phyloP scores from a whole-genome alignment of 345 rosid species.

The Acer yangbiense region DNA sequence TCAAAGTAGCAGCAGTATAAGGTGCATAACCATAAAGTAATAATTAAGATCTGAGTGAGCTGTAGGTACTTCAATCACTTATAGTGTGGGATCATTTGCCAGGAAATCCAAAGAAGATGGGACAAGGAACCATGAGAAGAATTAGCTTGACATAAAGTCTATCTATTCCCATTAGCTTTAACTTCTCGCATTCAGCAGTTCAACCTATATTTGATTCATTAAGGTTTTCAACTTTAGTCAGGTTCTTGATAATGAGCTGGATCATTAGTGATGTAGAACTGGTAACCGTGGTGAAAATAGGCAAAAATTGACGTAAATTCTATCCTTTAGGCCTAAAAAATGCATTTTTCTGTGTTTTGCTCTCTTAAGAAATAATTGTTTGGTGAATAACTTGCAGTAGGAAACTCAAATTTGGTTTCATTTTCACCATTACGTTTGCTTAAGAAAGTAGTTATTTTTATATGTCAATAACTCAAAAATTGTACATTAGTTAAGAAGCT shows the following conservation, averaged over 20 bases:
- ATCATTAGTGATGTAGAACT: too few relatives aligned
- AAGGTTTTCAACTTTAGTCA: neutral
- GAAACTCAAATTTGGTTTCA: too few relatives aligned
- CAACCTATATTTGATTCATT: neutral
- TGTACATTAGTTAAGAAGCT: neutral
- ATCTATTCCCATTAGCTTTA: neutral
- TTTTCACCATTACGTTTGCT: neutral
- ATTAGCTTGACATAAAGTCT: neutral
- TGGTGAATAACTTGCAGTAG: too few relatives aligned
- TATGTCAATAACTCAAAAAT: neutral
- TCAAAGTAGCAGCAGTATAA: neutral
- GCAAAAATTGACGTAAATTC: neutral
- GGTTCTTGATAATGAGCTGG: too few relatives aligned
- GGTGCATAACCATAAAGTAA: too few relatives aligned
- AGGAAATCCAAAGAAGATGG: neutral
- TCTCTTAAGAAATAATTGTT: neutral
- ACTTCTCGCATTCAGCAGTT: neutral
- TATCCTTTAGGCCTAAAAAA: neutral
- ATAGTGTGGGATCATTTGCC: neutral
- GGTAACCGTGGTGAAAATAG: too few relatives aligned
- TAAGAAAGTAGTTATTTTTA: too few relatives aligned
- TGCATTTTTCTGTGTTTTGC: neutral
- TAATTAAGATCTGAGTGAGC: neutral
- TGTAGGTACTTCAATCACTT: neutral
- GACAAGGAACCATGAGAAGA: neutral